Conservation (phyloP, 495 filamentous ascomycete species). For the Aspergillus steynii region DNA sequence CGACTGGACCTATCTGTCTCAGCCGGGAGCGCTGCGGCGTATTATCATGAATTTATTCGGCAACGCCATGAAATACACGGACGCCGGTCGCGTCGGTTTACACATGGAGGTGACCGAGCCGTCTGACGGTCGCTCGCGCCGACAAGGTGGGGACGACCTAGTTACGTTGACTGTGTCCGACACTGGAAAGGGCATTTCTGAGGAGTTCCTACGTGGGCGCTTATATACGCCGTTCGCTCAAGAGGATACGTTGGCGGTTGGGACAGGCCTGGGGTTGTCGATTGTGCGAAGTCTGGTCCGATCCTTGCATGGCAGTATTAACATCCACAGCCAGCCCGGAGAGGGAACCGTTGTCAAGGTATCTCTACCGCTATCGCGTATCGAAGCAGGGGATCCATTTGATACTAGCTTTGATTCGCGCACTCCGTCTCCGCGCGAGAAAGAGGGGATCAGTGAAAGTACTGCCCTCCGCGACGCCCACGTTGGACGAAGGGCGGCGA, state of each 20-base stretch:
- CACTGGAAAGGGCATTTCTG: conserved; percentile 71
- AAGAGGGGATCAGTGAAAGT: conserved; percentile 26
- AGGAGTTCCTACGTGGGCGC: conserved; percentile 68
- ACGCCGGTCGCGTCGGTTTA: conserved; percentile 63
- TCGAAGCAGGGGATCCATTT: conserved; percentile 25
- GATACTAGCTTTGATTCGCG: conserved; percentile 23
- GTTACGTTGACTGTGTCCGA: conserved; percentile 60
- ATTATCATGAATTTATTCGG: conserved; percentile 82
- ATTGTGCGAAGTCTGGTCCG: conserved; percentile 58
- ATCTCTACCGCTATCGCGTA: conserved; percentile 42
- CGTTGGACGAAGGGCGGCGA: conserved; percentile 29
- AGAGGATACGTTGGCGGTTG: conserved; percentile 62
- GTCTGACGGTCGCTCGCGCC: conserved; percentile 34
- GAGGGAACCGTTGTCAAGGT: conserved; percentile 55
- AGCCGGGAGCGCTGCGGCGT: conserved; percentile 71
- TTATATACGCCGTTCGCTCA: conserved; percentile 76
- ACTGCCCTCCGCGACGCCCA: conserved; percentile 29
- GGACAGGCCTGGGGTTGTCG: conserved; percentile 53
- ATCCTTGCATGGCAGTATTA: conserved; percentile 53
- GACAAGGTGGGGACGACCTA: conserved; percentile 36
- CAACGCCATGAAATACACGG: conserved; percentile 81
- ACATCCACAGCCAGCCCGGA: conserved; percentile 49
- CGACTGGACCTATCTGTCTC: conserved; percentile 63
- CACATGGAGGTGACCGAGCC: conserved; percentile 50
- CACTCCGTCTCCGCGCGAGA: conserved; percentile 20